Conservation (phyloP, 1,284 basidiomycete genomes). For the Pseudozyma pruni region DNA sequence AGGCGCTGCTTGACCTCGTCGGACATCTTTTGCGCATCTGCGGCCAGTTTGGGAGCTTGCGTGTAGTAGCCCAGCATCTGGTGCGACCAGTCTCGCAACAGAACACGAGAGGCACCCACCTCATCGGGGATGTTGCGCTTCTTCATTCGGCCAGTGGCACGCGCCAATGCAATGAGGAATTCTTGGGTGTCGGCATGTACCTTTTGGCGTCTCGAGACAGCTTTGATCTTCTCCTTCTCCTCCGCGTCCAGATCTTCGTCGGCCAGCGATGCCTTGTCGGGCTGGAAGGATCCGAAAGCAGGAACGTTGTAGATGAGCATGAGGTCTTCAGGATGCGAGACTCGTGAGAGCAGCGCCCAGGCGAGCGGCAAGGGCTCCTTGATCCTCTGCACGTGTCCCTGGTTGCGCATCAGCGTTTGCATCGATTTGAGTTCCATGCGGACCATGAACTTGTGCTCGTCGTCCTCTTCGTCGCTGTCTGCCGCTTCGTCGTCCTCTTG, state of each 20-base stretch:
- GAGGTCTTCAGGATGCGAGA: constrained; percentile 59
- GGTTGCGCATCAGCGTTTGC: constrained; percentile 62
- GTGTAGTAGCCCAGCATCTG: constrained; percentile 62
- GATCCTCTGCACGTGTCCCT: constrained; percentile 61
- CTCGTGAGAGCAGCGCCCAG: constrained; percentile 52
- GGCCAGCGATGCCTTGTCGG: constrained; percentile 38
- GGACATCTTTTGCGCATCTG: constrained; percentile 25
- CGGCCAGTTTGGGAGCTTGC: constrained; percentile 46
- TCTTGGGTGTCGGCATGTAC: constrained; percentile 60
- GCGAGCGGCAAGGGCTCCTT: constrained; percentile 61
- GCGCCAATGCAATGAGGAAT: constrained; percentile 62
- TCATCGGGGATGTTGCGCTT: constrained; percentile 59
- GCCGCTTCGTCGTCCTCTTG: constrained; percentile 27
- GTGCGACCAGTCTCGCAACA: constrained; percentile 65
- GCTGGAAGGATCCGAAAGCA: constrained; percentile 60
- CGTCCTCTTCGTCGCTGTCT: constrained; percentile 39
- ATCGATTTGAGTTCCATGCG: constrained; percentile 49
- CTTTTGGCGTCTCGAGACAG: constrained; percentile 50
- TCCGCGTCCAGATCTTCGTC: constrained; percentile 49
- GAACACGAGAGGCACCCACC: constrained; percentile 54
- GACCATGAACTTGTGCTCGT: constrained; percentile 36
- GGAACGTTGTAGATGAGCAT: constrained; percentile 64
- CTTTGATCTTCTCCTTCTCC: constrained; percentile 30
- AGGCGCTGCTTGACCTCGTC: constrained; percentile 38
- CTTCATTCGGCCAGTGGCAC: constrained; percentile 56